These are phyloP conservation scores for Lodderomyces beijingensis DNA, from an alignment of 1,139 yeast species.

Conservation along the genomic window DNA sequence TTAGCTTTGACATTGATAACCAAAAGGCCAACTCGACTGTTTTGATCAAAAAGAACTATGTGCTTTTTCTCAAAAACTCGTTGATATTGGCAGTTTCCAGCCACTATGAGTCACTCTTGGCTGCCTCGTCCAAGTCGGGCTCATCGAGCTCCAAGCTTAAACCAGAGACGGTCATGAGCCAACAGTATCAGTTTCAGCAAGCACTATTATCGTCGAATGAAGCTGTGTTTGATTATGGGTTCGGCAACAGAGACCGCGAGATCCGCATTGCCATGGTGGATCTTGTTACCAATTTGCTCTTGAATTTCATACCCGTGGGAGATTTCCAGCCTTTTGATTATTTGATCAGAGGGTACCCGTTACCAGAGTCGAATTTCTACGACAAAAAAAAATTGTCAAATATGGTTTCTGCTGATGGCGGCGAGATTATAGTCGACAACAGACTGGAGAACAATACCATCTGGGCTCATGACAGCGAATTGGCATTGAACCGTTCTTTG, in stretches of 20 bases:
- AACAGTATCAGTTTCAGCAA: conserved; percentile 37
- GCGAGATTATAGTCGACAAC: conserved; percentile 15
- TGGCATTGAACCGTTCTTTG: conserved; percentile 19
- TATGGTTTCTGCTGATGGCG: conserved; percentile 10
- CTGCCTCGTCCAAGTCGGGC: conserved; percentile 33
- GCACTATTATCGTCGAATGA: conserved; percentile 28
- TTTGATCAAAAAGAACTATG: conserved; percentile 30
- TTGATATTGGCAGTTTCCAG: conserved; percentile 31
- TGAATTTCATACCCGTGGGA: conserved; percentile 38
- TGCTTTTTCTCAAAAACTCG: conserved; percentile 30
- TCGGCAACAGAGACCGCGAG: conserved; percentile 32
- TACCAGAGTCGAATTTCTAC: conserved; percentile 24
- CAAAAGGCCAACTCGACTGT: conserved; percentile 19
- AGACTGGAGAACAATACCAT: conserved; percentile 22
- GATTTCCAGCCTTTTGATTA: conserved; percentile 35
- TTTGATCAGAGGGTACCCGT: conserved; percentile 25
- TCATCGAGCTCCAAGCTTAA: conserved; percentile 39
- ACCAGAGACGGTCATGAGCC: conserved; percentile 41
- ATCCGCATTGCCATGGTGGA: conserved; percentile 38
- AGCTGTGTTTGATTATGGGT: conserved; percentile 26
- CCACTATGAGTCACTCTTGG: conserved; percentile 36
- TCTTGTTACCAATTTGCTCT: conserved; percentile 30
- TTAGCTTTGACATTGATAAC: conserved; percentile 17
- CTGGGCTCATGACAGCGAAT: conserved; percentile 24
- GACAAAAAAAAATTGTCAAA: conserved; percentile 22